Evolutionary conservation across 768 basidiomycete genomes (phyloP).

Genomic region (Tylopilus sp.): DNA sequence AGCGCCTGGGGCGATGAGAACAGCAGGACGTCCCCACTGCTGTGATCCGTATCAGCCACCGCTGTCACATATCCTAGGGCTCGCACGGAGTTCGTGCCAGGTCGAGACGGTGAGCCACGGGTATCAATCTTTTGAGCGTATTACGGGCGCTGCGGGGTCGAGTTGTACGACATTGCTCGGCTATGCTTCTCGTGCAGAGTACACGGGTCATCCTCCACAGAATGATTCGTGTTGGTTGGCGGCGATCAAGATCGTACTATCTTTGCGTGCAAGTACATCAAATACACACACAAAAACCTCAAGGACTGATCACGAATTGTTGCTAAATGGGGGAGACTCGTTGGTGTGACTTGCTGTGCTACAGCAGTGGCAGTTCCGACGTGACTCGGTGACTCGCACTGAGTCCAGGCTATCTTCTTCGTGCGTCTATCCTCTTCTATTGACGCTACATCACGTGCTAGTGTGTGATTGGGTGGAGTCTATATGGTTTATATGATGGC

Average conservation of each 20-base stretch:
- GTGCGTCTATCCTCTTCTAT: not conserved
- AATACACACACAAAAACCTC: not conserved
- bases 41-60: not conserved
- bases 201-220: no score
- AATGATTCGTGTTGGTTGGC: no score
- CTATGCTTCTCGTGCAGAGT: not conserved
- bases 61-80: no score
- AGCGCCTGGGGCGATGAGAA: slow-evolving; percentile 5
- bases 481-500: slow-evolving; percentile 13
- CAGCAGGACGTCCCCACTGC: not conserved
- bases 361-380: no score
- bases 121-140: not conserved
- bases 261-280: not conserved
- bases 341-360: no score
- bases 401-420: not conserved
- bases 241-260: no score
- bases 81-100: no score
- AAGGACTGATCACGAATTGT: not conserved
- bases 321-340: no score
- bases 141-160: not conserved
- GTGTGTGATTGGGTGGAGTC: slow-evolving; percentile 17
- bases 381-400: not conserved
- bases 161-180: not conserved
- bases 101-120: not conserved
- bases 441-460: slow-evolving; percentile 19